Percentiles rank a stretch among this genome's conserved stretches.
phyloP scores from a whole-genome alignment of 2,329 filamentous ascomycete species.

The Leptographium wingfieldii region DNA sequence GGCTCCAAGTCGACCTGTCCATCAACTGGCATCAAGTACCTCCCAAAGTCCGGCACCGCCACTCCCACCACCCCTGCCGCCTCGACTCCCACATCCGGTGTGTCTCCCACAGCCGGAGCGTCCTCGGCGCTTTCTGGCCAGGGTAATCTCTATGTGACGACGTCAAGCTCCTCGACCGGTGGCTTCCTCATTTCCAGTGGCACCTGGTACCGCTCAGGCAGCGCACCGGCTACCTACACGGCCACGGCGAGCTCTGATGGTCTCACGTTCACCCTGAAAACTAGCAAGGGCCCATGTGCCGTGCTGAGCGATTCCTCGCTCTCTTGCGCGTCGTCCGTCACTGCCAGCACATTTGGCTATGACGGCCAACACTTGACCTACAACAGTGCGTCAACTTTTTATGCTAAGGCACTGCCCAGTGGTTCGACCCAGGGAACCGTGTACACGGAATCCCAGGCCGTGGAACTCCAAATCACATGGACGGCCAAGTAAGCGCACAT shows the following conservation, averaged over 20 bases:
- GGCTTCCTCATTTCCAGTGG: conserved; percentile 16
- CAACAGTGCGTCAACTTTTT: conserved; percentile 11
- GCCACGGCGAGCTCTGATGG: conserved; percentile 13
- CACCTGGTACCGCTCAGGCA: conserved; percentile 16
- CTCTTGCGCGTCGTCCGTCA: conserved; percentile 11
- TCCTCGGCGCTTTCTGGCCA: conserved; percentile 5
- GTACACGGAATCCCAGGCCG: conserved; percentile 12
- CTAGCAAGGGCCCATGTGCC: conserved; percentile 16
- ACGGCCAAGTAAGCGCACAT: not conserved
- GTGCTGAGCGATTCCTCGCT: conserved; percentile 7
- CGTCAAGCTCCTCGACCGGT: conserved; percentile 4
- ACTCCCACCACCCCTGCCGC: conserved; percentile 2
- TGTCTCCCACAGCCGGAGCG: not conserved
- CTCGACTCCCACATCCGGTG: not conserved
- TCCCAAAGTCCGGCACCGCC: conserved; percentile 13
- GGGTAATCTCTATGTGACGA: conserved; percentile 7
- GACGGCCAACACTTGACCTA: conserved; percentile 17
- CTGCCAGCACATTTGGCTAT: conserved; percentile 14
- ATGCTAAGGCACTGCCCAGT: conserved; percentile 12
- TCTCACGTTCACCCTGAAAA: conserved; percentile 12
- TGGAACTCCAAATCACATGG: conserved; percentile 15
- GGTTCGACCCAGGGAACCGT: conserved; percentile 14
- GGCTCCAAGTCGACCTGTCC: conserved; percentile 52
- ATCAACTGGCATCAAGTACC: conserved; percentile 24
- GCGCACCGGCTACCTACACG: conserved; percentile 17